phyloP scores from a whole-genome alignment of 345 rosid genomes.

The Citrus unshiu region DNA sequence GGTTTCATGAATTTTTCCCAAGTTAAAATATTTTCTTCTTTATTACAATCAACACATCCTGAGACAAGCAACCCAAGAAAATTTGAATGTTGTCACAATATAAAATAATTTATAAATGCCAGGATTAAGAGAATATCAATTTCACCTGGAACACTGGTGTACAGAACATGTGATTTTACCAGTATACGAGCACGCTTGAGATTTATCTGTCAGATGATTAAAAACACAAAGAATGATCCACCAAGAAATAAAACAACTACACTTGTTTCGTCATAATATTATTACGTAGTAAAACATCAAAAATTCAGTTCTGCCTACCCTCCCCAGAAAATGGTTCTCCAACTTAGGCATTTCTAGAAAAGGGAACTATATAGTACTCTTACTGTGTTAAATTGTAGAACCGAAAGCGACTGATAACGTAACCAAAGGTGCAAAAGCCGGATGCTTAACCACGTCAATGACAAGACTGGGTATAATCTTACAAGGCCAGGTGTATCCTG shows the following conservation, averaged over 20 bases:
- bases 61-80: constrained; percentile 10
- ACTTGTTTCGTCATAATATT: neutral
- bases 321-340: neutral
- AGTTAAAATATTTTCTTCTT: constrained; percentile 63
- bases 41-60: constrained; percentile 83
- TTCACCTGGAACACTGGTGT: constrained; percentile 60
- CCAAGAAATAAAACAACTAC: neutral
- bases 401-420: constrained; percentile 78
- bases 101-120: neutral
- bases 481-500: constrained; percentile 91
- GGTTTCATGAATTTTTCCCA: constrained; percentile 88
- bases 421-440: constrained; percentile 90
- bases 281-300: neutral
- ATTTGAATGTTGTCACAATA: neutral
- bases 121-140: constrained; percentile 1
- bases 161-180: constrained; percentile 63
- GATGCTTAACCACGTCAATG: constrained; percentile 68
- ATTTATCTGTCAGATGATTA: constrained; percentile 57
- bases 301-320: neutral
- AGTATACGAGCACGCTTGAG: constrained; percentile 90
- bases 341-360: neutral
- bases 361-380: constrained; percentile 12
- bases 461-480: constrained; percentile 59
- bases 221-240: constrained; percentile 1
- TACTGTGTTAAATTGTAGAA: constrained; percentile 68